A percentile compares a stretch with the other conserved stretches of the same genome.
phyloP scores from a whole-genome alignment of 108 stramenopile genomes.

The Cyclotella kingstonii region DNA sequence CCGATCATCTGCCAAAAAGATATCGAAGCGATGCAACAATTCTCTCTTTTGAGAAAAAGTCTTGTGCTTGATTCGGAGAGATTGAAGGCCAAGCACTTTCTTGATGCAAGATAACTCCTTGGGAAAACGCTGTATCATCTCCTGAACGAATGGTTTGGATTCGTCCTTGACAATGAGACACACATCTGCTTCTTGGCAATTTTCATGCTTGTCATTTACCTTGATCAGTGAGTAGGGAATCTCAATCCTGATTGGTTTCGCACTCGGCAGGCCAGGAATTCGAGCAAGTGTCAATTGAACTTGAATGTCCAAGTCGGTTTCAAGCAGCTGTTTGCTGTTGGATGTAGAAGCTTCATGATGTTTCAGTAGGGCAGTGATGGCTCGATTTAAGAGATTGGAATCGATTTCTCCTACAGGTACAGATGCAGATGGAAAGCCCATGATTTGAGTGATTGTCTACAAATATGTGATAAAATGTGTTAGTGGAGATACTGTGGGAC shows the following conservation, averaged over 20 bases:
- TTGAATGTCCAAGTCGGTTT: slow-evolving; percentile 59
- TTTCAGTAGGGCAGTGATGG: slow-evolving; percentile 72
- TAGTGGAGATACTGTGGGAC: no score
- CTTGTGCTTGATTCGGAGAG: slow-evolving; percentile 82
- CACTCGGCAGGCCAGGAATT: slow-evolving; percentile 55
- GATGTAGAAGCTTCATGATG: slow-evolving; percentile 55
- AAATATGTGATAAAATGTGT: no score
- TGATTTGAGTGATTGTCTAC: slow-evolving; percentile 20
- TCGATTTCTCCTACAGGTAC: slow-evolving; percentile 12
- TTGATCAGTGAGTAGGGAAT: slow-evolving; percentile 75
- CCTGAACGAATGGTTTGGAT: slow-evolving; percentile 81
- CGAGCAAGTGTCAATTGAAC: slow-evolving; percentile 72
- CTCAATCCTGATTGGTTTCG: slow-evolving; percentile 66
- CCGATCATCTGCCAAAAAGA: slow-evolving; percentile 94
- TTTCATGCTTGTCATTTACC: slow-evolving; percentile 23
- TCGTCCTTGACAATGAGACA: slow-evolving; percentile 95
- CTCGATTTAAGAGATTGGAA: slow-evolving; percentile 33
- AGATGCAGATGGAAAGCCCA: not conserved
- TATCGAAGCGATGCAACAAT: slow-evolving; percentile 66
- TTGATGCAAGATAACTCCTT: slow-evolving; percentile 76
- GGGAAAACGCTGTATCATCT: slow-evolving; percentile 69
- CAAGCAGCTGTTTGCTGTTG: slow-evolving; percentile 47
- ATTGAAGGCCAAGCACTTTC: slow-evolving; percentile 78
- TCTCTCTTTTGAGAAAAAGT: slow-evolving; percentile 75
- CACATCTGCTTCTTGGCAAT: slow-evolving; percentile 62